Evolutionary conservation across 805 yeast genomes (phyloP).

Genomic region (Candida multigemmis): DNA sequence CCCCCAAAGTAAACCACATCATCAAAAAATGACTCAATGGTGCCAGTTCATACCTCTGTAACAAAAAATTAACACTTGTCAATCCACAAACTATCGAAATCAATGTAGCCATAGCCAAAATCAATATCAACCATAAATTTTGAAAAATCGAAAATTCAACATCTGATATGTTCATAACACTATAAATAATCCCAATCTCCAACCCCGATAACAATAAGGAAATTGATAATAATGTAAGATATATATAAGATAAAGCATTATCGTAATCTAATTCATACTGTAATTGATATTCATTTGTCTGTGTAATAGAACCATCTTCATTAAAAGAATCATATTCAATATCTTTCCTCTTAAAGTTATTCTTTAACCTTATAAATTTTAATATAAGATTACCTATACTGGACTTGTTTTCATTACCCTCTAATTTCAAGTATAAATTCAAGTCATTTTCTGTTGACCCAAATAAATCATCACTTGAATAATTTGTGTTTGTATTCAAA

Average conservation of each 20-base stretch:
- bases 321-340: conserved; percentile 23
- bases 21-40: conserved; percentile 12
- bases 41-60: conserved; percentile 18
- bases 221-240: conserved; percentile 24
- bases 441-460: not conserved
- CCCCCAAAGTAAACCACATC: too few species aligned
- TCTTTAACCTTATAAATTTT: conserved; percentile 4
- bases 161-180: conserved; percentile 13
- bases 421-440: not conserved
- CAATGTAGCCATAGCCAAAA: conserved; percentile 21
- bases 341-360: conserved; percentile 2
- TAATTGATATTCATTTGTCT: conserved; percentile 12
- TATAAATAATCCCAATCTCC: conserved; percentile 29
- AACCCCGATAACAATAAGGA: conserved; percentile 29
- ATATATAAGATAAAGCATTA: conserved; percentile 23
- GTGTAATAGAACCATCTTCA: conserved; percentile 18
- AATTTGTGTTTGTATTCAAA: not conserved
- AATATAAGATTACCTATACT: conserved; percentile 3
- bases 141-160: conserved; percentile 16
- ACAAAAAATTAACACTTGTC: conserved; percentile 23
- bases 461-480: conserved; percentile 1
- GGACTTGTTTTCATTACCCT: not conserved
- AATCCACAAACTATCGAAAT: conserved; percentile 24
- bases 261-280: conserved; percentile 26
- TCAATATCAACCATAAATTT: conserved; percentile 22